Percentiles rank a stretch among this genome's conserved stretches.
These are phyloP conservation scores for Talaromyces sp. DNA, from an alignment of 2,329 filamentous ascomycete genomes.

Conservation along the genomic window DNA sequence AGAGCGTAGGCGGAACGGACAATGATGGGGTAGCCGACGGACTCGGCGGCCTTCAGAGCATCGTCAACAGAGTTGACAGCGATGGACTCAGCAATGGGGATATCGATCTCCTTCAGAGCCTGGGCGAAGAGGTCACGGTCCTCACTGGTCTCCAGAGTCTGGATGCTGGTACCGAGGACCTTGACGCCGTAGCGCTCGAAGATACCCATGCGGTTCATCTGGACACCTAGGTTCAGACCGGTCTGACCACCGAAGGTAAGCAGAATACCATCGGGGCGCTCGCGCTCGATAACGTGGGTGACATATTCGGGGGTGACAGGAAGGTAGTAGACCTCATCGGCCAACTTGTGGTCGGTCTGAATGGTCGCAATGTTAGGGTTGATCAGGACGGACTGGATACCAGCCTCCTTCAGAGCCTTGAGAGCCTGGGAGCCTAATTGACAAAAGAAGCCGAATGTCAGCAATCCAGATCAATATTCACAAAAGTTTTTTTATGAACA, in stretches of 20 bases:
- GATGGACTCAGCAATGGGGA: conserved; percentile 94
- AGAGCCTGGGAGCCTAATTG: conserved; percentile 83
- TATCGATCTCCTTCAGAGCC: conserved; percentile 94
- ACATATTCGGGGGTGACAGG: conserved; percentile 98
- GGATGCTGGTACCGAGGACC: conserved; percentile 91
- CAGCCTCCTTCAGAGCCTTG: conserved; percentile 95
- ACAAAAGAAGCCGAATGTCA: conserved; percentile 20
- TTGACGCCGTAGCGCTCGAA: conserved; percentile 95
- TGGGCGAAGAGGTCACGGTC: conserved; percentile 96
- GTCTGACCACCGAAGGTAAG: conserved; percentile 97
- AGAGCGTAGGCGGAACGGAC: conserved; percentile 96
- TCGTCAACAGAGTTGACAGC: conserved; percentile 91
- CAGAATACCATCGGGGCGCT: conserved; percentile 95
- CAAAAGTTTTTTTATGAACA: neutral
- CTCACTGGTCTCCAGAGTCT: conserved; percentile 91
- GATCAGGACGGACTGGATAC: conserved; percentile 86
- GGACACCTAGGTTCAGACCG: conserved; percentile 91
- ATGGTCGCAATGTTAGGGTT: conserved; percentile 99
- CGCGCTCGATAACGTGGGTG: conserved; percentile 93
- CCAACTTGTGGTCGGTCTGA: conserved; percentile 93
- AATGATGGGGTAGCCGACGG: conserved; percentile 95
- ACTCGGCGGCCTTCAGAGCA: conserved; percentile 81
- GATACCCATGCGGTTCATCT: conserved; percentile 94
- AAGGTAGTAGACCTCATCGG: conserved; percentile 97
- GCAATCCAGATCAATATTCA: conserved; percentile 9